Percentiles rank a stretch among this genome's conserved stretches.
Conservation (phyloP, 345 rosid genomes). For the Acer campestre region DNA sequence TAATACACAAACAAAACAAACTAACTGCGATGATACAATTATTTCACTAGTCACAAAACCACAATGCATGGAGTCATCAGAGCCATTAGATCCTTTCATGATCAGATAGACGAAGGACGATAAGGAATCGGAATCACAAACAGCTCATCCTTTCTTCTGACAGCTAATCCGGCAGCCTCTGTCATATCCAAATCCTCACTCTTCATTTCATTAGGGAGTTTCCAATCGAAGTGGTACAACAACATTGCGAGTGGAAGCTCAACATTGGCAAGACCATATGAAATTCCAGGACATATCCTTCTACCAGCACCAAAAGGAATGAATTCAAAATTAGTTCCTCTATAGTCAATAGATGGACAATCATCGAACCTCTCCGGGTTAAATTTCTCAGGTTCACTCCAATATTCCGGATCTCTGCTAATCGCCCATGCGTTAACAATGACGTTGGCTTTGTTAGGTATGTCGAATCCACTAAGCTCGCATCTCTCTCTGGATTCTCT, state of each 20-base stretch:
- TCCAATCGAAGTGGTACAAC: constrained; percentile 49
- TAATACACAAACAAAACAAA: too few species aligned
- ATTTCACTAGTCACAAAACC: too few species aligned
- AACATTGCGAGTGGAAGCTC: constrained; percentile 31
- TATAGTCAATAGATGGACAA: constrained; percentile 19
- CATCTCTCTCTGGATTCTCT: constrained; percentile 22
- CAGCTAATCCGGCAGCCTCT: constrained; percentile 34
- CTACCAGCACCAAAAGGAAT: constrained; percentile 37
- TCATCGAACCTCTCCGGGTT: constrained; percentile 30
- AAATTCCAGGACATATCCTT: constrained; percentile 35
- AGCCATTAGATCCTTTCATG: too few species aligned
- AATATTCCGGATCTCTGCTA: constrained; percentile 33
- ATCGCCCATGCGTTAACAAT: constrained; percentile 39
- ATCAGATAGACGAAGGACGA: neutral
- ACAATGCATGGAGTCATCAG: too few species aligned
- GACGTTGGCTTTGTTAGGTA: constrained; percentile 25
- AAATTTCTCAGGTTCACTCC: constrained; percentile 36
- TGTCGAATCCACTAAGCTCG: constrained; percentile 26
- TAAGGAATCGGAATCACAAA: constrained; percentile 14
- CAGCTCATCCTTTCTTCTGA: constrained; percentile 24
- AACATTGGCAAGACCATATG: constrained; percentile 19
- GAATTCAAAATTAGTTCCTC: constrained; percentile 18
- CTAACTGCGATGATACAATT: too few species aligned
- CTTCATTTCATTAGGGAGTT: constrained; percentile 29
- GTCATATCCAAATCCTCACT: constrained; percentile 43